Percentiles rank a stretch among this genome's conserved stretches.
phyloP scores from a whole-genome alignment of 768 basidiomycete species.

The Boletus rex-veris region DNA sequence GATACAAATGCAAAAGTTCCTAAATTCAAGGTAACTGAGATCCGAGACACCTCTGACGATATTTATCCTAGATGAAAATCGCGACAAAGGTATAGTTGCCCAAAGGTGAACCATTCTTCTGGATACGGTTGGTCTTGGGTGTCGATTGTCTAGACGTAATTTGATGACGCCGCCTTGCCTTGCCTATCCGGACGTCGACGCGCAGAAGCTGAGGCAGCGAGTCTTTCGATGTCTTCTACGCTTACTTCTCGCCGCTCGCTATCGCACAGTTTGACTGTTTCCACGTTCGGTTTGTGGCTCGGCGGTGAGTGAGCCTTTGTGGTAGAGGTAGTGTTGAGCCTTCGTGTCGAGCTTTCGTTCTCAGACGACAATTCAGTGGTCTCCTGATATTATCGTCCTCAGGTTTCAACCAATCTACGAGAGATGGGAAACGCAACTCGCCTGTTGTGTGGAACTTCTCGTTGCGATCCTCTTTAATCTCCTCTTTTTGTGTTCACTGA shows the following conservation, averaged over 20 bases:
- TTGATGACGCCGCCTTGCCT: background rate
- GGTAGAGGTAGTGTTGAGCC: background rate
- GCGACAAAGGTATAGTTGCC: background rate
- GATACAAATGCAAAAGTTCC: background rate
- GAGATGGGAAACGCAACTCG: background rate
- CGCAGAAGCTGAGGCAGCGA: constrained; percentile 9
- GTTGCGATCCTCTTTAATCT: constrained; percentile 14
- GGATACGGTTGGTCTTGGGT: too few relatives aligned
- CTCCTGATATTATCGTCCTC: background rate
- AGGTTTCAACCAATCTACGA: background rate
- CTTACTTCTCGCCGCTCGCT: constrained; percentile 1
- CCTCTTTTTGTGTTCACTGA: constrained; percentile 23
- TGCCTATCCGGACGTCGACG: background rate
- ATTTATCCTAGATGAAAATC: background rate
- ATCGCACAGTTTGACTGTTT: background rate
- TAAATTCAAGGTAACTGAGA: background rate
- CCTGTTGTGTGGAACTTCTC: constrained; percentile 7
- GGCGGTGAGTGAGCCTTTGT: background rate
- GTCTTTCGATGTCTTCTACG: constrained; percentile 14
- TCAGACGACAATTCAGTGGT: background rate
- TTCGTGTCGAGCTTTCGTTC: background rate
- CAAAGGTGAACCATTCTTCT: background rate
- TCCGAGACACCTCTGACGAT: background rate
- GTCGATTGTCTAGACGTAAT: background rate
- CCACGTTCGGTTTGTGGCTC: background rate